Conservation (phyloP, 1,284 basidiomycete species). For the Tilletiopsis washingtonensis region DNA sequence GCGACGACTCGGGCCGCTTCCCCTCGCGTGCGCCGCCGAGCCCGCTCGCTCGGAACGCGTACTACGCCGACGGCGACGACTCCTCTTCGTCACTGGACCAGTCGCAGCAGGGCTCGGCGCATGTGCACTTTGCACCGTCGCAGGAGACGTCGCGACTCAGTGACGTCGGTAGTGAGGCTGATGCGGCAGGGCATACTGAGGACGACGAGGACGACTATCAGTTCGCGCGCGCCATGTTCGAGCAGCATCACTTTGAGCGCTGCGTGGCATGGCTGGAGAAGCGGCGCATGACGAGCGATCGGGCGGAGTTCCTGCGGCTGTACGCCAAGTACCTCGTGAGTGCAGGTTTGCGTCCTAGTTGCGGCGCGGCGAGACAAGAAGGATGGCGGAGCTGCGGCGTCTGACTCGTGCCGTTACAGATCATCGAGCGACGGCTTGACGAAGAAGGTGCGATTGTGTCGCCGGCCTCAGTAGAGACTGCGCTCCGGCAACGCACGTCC, state of each 20-base stretch:
- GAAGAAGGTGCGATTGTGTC: too few relatives aligned
- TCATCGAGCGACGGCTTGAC: too few relatives aligned
- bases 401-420: too few relatives aligned
- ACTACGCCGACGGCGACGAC: constrained; percentile 13
- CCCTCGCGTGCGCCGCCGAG: constrained; percentile 11
- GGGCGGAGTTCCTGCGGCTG: constrained; percentile 66
- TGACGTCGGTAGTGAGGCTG: neutral
- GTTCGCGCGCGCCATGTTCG: constrained; percentile 67
- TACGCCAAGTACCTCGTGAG: constrained; percentile 81
- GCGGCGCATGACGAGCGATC: constrained; percentile 35
- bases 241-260: constrained; percentile 70
- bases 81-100: constrained; percentile 24
- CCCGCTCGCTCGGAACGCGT: constrained; percentile 10
- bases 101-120: constrained; percentile 14
- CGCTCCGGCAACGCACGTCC: too few relatives aligned
- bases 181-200: constrained; percentile 7
- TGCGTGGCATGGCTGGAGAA: constrained; percentile 53
- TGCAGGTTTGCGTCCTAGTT: neutral
- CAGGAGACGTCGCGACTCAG: constrained; percentile 1
- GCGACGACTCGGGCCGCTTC: constrained; percentile 14
- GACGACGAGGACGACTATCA: constrained; percentile 53
- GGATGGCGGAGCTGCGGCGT: constrained; percentile 21
- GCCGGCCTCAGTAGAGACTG: too few relatives aligned
- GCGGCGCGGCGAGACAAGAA: constrained; percentile 8
- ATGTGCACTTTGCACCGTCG: constrained; percentile 13